Percentiles rank a stretch among this genome's conserved stretches.
Conservation (phyloP, 2,329 filamentous ascomycete species). For the Pseudogymnoascus destructans region DNA sequence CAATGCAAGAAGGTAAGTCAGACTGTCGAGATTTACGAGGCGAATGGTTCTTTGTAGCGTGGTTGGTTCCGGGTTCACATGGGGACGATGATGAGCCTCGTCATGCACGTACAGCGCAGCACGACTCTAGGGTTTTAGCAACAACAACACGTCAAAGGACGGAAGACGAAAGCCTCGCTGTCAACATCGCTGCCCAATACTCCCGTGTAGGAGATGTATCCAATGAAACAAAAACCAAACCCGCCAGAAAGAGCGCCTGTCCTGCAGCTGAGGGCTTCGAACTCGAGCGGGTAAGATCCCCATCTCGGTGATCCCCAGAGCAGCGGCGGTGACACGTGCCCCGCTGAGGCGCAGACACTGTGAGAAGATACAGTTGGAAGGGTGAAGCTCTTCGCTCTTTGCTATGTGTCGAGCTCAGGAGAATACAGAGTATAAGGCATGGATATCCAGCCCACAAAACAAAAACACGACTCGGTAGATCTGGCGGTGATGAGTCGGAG, state of each 20-base stretch:
- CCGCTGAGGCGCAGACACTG: background rate
- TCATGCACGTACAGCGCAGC: conserved; percentile 9
- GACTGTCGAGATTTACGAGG: background rate
- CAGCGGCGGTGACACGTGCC: conserved; percentile 5
- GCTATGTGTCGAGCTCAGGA: background rate
- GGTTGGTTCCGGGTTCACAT: conserved; percentile 5
- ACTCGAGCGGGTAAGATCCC: conserved; percentile 1
- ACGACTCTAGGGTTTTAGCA: background rate
- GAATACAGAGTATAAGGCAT: no score
- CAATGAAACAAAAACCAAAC: background rate
- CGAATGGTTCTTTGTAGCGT: background rate
- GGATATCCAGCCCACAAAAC: background rate
- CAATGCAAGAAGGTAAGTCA: conserved; percentile 2
- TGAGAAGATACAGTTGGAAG: background rate
- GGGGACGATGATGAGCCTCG: conserved; percentile 4
- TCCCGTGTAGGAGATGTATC: background rate
- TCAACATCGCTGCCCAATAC: conserved; percentile 3
- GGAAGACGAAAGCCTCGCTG: conserved; percentile 1
- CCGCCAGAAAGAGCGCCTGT: background rate
- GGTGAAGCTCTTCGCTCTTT: background rate
- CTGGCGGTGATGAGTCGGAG: background rate
- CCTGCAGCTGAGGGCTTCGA: background rate
- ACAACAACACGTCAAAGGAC: background rate
- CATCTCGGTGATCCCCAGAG: background rate
- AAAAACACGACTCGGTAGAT: background rate